phyloP scores from a whole-genome alignment of 108 stramenopile species.

The Discostella stelligeroides region DNA sequence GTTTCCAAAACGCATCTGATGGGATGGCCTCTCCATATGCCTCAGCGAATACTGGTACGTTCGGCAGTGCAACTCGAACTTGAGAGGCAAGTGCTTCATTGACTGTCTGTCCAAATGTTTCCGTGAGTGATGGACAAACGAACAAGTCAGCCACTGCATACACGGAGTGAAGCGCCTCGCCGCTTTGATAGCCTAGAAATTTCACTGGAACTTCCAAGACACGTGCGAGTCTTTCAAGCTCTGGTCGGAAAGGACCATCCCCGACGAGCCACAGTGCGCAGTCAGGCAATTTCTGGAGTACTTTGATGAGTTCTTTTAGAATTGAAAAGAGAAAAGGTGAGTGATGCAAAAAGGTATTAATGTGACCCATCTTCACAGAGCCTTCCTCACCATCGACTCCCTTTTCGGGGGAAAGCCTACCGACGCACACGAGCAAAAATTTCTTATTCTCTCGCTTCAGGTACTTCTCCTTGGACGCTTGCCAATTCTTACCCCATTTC shows the following conservation, averaged over 20 bases:
- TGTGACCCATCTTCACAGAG: too few species aligned
- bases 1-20: constrained; percentile 56
- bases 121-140: constrained; percentile 55
- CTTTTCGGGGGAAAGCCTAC: constrained; percentile 55
- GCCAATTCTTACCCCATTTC: constrained; percentile 50
- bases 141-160: constrained; percentile 56
- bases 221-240: constrained; percentile 35
- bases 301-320: constrained; percentile 37
- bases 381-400: constrained; percentile 30
- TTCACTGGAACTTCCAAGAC: constrained; percentile 46
- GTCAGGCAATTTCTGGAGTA: constrained; percentile 30
- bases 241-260: constrained; percentile 51
- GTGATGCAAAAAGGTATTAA: too few species aligned
- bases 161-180: constrained; percentile 53
- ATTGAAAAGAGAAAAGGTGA: too few species aligned
- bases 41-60: constrained; percentile 53
- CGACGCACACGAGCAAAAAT: constrained; percentile 50
- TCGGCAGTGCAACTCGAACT: constrained; percentile 54
- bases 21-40: constrained; percentile 54
- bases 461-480: constrained; percentile 31
- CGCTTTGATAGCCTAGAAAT: constrained; percentile 56
- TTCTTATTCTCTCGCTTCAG: constrained; percentile 34
- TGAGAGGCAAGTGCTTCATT: constrained; percentile 58
- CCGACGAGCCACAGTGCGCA: constrained; percentile 58
- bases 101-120: constrained; percentile 65